Evolutionary conservation across 495 filamentous ascomycete genomes (phyloP).

Genomic region (Ascodesmis nigricans): DNA sequence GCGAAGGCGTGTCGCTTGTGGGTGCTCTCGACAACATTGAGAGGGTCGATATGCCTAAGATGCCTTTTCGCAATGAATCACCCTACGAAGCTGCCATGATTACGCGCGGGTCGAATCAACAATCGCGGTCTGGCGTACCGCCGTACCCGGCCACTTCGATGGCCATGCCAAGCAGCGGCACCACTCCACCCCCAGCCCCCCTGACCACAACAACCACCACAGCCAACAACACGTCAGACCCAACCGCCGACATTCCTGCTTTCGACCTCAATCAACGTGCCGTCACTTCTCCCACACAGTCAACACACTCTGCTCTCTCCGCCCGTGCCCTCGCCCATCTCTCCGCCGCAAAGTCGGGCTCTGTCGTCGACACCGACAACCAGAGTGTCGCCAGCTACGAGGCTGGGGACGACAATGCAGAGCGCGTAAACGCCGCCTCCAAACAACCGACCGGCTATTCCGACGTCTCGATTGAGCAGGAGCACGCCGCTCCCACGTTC

Average conservation of each 20-base stretch:
- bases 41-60: constrained; percentile 17
- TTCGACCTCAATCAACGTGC: too few relatives aligned
- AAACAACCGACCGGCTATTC: too few relatives aligned
- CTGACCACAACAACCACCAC: neutral
- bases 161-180: constrained; percentile 15
- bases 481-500: neutral
- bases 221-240: constrained; percentile 7
- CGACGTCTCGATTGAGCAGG: constrained; percentile 2
- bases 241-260: too few relatives aligned
- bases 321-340: too few relatives aligned
- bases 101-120: too few relatives aligned
- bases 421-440: too few relatives aligned
- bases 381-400: constrained; percentile 8
- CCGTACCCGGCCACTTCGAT: constrained; percentile 35
- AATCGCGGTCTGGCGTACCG: too few relatives aligned
- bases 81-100: too few relatives aligned
- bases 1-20: constrained; percentile 20
- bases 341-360: too few relatives aligned
- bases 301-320: too few relatives aligned
- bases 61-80: constrained; percentile 15
- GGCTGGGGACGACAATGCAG: constrained; percentile 5
- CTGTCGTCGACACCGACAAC: too few relatives aligned
- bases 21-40: constrained; percentile 10
- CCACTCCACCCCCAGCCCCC: constrained; percentile 15
- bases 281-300: too few relatives aligned